A percentile compares a stretch with the other conserved stretches of the same genome.
These are phyloP conservation scores for Eutypella sp. DNA, from an alignment of 2,329 filamentous ascomycete genomes.

Conservation along the genomic window DNA sequence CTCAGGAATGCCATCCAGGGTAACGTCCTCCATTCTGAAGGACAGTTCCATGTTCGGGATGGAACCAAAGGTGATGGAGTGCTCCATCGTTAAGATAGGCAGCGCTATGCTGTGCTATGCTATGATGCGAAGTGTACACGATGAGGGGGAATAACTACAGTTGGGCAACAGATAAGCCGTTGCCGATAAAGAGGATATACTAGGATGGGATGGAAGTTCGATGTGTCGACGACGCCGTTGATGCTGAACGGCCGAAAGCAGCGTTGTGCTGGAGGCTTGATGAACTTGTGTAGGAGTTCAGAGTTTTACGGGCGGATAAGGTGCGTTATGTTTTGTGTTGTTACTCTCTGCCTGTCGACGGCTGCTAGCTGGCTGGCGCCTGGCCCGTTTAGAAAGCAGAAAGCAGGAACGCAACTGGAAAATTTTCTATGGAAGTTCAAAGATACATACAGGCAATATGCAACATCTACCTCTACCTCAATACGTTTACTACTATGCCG, in stretches of 20 bases:
- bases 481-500: too few relatives aligned
- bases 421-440: not conserved
- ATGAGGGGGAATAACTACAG: not conserved
- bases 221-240: not conserved
- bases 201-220: not conserved
- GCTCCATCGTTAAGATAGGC: not conserved
- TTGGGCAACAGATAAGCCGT: not conserved
- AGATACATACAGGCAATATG: too few relatives aligned
- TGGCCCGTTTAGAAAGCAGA: not conserved
- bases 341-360: not conserved
- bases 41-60: not conserved
- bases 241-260: too few relatives aligned
- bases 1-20: too few relatives aligned
- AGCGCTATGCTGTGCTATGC: too few relatives aligned
- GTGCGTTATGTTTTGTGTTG: not conserved
- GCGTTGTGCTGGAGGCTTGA: too few relatives aligned
- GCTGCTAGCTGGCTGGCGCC: not conserved
- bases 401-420: not conserved
- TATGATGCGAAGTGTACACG: too few relatives aligned
- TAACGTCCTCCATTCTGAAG: too few relatives aligned
- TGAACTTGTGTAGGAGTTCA: too few relatives aligned
- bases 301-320: not conserved
- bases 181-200: too few relatives aligned
- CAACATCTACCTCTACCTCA: too few relatives aligned
- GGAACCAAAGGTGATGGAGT: not conserved